Percentiles rank a stretch among this genome's conserved stretches.
Conservation (phyloP, 352 stramenopile species). For the Phytophthora aleatoria region DNA sequence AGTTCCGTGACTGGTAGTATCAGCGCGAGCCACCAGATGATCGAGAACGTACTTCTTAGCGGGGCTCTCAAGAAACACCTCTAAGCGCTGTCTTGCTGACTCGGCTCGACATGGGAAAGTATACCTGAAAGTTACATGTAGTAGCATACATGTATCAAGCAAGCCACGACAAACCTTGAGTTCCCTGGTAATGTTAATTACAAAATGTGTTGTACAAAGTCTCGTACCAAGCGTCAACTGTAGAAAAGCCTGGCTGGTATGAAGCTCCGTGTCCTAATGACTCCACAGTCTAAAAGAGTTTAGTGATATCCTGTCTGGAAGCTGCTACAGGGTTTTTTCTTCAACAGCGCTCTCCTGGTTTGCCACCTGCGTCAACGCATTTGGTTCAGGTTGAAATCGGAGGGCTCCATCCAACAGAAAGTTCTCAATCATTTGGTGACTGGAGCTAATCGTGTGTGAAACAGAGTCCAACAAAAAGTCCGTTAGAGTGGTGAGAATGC, state of each 20-base stretch:
- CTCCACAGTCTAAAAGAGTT: conserved; percentile 27
- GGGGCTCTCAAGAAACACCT: conserved; percentile 29
- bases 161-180: conserved; percentile 3
- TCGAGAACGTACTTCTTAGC: conserved; percentile 53
- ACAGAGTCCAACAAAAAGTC: conserved; percentile 75
- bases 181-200: conserved; percentile 20
- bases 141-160: neutral
- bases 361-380: conserved; percentile 18
- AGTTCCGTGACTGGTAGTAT: conserved; percentile 47
- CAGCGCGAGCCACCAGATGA: conserved; percentile 54
- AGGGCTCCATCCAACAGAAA: conserved; percentile 54
- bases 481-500: conserved; percentile 63
- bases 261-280: conserved; percentile 26
- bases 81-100: conserved; percentile 1
- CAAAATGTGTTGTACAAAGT: conserved; percentile 37
- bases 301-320: conserved; percentile 12
- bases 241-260: conserved; percentile 9
- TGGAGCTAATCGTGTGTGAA: conserved; percentile 61
- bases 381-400: conserved; percentile 17
- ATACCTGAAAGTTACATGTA: neutral
- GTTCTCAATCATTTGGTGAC: conserved; percentile 80
- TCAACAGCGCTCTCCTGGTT: conserved; percentile 15
- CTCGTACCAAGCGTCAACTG: conserved; percentile 18
- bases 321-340: conserved; percentile 17
- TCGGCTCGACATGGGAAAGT: neutral